phyloP scores from a whole-genome alignment of 495 filamentous ascomycete genomes.

The Penicillium pancosmium region DNA sequence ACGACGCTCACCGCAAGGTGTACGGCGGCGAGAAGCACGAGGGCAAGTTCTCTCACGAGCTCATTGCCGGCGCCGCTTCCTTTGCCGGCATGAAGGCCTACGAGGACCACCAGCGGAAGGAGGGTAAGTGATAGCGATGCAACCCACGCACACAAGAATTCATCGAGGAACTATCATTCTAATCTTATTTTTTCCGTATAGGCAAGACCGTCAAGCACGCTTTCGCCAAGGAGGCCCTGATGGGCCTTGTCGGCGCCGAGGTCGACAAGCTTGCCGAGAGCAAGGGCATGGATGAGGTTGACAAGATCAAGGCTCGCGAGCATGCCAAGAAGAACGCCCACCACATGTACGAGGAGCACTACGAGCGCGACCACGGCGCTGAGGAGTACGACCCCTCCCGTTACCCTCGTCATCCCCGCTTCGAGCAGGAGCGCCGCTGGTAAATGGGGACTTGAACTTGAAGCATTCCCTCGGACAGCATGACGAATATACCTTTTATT shows the following conservation, averaged over 20 bases:
- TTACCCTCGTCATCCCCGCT: slow-evolving; percentile 35
- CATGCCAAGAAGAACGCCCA: slow-evolving; percentile 68
- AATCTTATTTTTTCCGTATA: slow-evolving; percentile 25
- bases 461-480: neutral
- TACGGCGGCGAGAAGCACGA: slow-evolving; percentile 58
- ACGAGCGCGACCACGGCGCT: slow-evolving; percentile 43
- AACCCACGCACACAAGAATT: neutral
- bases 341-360: slow-evolving; percentile 65
- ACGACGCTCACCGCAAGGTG: slow-evolving; percentile 62
- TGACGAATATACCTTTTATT: slow-evolving; percentile 12
- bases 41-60: slow-evolving; percentile 70
- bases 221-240: slow-evolving; percentile 78
- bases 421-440: slow-evolving; percentile 26
- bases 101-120: slow-evolving; percentile 72
- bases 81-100: slow-evolving; percentile 82
- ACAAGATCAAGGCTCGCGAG: slow-evolving; percentile 66
- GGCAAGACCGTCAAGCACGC: slow-evolving; percentile 71
- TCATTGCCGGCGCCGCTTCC: slow-evolving; percentile 73
- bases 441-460: slow-evolving; percentile 8
- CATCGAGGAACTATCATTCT: neutral
- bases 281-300: slow-evolving; percentile 71
- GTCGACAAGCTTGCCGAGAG: slow-evolving; percentile 80
- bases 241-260: slow-evolving; percentile 70
- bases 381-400: slow-evolving; percentile 48
- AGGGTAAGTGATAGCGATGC: slow-evolving; percentile 54